phyloP scores from a whole-genome alignment of 805 yeast species.

The Candida insectorum region DNA sequence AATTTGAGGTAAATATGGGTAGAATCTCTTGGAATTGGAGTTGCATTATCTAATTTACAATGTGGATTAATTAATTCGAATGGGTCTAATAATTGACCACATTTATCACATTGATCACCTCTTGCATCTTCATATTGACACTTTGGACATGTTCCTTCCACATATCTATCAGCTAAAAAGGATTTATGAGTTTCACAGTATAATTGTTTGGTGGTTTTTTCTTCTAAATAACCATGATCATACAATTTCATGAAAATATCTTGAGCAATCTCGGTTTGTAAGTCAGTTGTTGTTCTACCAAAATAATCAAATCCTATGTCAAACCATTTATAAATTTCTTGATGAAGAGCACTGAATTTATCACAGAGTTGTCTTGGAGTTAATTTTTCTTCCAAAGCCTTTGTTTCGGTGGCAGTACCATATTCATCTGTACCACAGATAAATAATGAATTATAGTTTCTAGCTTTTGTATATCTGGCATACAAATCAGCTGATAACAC shows the following conservation, averaged over 20 bases:
- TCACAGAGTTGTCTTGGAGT: constrained; percentile 88
- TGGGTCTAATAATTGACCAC: constrained; percentile 88
- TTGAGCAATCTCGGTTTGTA: constrained; percentile 94
- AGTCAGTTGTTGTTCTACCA: constrained; percentile 91
- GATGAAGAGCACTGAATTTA: constrained; percentile 83
- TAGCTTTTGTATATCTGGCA: constrained; percentile 82
- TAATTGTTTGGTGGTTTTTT: constrained; percentile 82
- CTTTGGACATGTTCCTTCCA: constrained; percentile 96
- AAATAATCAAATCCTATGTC: constrained; percentile 91
- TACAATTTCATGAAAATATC: constrained; percentile 78
- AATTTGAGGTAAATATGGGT: constrained; percentile 82
- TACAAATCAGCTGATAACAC: constrained; percentile 93
- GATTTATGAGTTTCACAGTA: constrained; percentile 90
- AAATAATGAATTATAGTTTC: constrained; percentile 82
- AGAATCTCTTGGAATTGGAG: constrained; percentile 78
- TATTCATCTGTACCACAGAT: constrained; percentile 98
- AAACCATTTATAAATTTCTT: constrained; percentile 94
- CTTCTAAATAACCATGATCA: constrained; percentile 79
- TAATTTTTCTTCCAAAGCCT: constrained; percentile 90
- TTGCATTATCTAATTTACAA: constrained; percentile 84
- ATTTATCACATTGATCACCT: constrained; percentile 98
- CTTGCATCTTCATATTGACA: constrained; percentile 96
- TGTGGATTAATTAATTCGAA: constrained; percentile 92
- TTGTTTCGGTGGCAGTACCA: constrained; percentile 99
- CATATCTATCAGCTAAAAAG: constrained; percentile 92